Percentiles rank a stretch among this genome's conserved stretches.
Evolutionary conservation across 345 rosid genomes (phyloP).

Genomic region (Hibiscus trionum): DNA sequence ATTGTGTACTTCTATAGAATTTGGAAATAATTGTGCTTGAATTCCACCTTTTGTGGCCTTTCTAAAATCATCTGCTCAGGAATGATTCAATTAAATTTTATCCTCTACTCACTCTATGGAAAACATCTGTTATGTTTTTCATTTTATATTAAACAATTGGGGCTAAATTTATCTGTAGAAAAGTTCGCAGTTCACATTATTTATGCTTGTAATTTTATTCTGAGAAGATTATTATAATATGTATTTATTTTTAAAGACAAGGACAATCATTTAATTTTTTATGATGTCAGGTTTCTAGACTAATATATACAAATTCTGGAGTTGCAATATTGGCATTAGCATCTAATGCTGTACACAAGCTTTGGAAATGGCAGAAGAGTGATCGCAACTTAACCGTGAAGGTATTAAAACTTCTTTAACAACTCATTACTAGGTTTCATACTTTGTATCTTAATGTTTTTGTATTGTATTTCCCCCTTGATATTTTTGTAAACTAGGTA

Average conservation of each 20-base stretch:
- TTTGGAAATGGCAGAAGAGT: conserved; percentile 79
- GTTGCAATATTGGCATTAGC: conserved; percentile 66
- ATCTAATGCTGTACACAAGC: conserved; percentile 78
- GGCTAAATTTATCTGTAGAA: neutral
- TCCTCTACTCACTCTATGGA: neutral
- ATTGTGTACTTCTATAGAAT: neutral
- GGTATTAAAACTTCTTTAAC: conserved; percentile 26
- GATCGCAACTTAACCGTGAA: conserved; percentile 38
- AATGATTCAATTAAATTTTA: neutral
- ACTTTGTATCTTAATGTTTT: conserved; percentile 2
- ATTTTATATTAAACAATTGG: neutral
- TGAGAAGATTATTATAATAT: neutral
- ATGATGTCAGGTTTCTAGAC: conserved; percentile 46
- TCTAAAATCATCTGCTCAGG: neutral
- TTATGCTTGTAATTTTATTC: neutral
- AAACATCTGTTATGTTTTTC: neutral
- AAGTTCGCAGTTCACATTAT: neutral
- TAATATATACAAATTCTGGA: conserved; percentile 77
- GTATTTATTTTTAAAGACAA: neutral
- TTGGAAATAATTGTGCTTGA: neutral
- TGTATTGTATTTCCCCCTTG: neutral
- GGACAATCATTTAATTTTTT: neutral
- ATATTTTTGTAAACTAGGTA: conserved; percentile 1
- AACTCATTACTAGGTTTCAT: neutral
- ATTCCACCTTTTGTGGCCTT: neutral